A percentile compares a stretch with the other conserved stretches of the same genome.
These are phyloP conservation scores for Rosa chinensis DNA, from an alignment of 306 rosid species.

Conservation along the genomic window DNA sequence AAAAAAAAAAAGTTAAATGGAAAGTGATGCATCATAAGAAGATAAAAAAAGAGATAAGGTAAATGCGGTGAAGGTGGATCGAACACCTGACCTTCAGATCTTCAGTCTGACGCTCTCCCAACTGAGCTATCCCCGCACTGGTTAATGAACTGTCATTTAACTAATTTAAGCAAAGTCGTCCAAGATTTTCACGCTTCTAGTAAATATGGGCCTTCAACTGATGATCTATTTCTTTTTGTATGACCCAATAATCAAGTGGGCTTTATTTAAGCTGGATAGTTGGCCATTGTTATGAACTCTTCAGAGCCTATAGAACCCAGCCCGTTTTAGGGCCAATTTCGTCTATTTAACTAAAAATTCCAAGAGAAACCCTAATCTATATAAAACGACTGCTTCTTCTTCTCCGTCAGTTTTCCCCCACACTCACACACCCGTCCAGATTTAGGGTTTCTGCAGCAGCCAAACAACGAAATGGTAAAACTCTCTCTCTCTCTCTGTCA, in stretches of 20 bases:
- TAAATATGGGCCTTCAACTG: too few species aligned
- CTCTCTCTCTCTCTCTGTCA: not conserved
- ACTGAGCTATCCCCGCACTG: constrained; percentile 72
- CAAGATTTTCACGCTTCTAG: too few species aligned
- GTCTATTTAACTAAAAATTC: not conserved
- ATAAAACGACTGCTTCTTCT: not conserved
- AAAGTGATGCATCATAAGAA: too few species aligned
- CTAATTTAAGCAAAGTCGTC: too few species aligned
- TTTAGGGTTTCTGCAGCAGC: constrained; percentile 30
- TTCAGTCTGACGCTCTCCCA: constrained; percentile 92
- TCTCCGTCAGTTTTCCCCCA: not conserved
- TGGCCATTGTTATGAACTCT: not conserved
- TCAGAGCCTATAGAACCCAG: not conserved
- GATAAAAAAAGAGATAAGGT: too few species aligned
- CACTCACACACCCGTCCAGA: not conserved
- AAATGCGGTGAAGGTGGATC: constrained; percentile 73
- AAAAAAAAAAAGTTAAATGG: too few species aligned
- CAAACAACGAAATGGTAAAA: constrained; percentile 18
- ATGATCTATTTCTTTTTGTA: too few species aligned
- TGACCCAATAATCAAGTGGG: not conserved
- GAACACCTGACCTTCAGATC: constrained; percentile 74
- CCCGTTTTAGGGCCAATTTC: not conserved
- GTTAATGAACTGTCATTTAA: too few species aligned
- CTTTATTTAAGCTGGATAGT: not conserved
- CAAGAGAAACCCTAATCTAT: constrained; percentile 28